phyloP scores from a whole-genome alignment of 768 basidiomycete species.

The Gautieria morchelliformis region DNA sequence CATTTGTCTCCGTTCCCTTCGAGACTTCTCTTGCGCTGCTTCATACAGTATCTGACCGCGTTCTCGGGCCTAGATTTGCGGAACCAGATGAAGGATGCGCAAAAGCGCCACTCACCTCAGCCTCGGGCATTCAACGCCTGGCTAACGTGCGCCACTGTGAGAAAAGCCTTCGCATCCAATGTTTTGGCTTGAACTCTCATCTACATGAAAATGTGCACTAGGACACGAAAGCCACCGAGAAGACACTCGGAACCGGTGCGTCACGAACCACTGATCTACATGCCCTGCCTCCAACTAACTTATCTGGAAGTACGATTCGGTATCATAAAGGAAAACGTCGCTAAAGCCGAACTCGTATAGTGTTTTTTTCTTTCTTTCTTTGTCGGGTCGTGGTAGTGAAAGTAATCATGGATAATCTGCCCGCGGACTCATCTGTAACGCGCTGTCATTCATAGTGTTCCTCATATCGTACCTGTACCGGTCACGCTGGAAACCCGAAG shows the following conservation, averaged over 20 bases:
- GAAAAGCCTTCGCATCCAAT: slow-evolving; percentile 19
- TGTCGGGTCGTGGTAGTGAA: neutral
- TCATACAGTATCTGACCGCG: neutral
- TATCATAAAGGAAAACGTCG: neutral
- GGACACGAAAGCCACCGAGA: slow-evolving; percentile 69
- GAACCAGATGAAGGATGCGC: slow-evolving; percentile 71
- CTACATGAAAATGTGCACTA: slow-evolving; percentile 17
- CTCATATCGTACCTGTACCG: no score
- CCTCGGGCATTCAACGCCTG: slow-evolving; percentile 62
- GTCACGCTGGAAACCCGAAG: no score
- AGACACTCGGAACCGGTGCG: slow-evolving; percentile 59
- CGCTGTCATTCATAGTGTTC: no score
- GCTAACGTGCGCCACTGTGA: slow-evolving; percentile 68
- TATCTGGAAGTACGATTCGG: neutral
- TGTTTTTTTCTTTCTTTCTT: no score
- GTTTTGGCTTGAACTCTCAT: neutral
- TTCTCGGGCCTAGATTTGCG: slow-evolving; percentile 56
- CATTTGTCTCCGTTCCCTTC: slow-evolving; percentile 7
- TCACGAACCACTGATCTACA: neutral
- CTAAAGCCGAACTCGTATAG: neutral
- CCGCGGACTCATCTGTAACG: no score
- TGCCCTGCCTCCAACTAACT: neutral
- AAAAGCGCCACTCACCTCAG: slow-evolving; percentile 49
- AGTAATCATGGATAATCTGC: no score
- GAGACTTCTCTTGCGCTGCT: neutral